Evolutionary conservation across 768 basidiomycete species (phyloP), one percentile per base, ranked within the genome.

Genomic region (Boletellus emodensis): DNA sequence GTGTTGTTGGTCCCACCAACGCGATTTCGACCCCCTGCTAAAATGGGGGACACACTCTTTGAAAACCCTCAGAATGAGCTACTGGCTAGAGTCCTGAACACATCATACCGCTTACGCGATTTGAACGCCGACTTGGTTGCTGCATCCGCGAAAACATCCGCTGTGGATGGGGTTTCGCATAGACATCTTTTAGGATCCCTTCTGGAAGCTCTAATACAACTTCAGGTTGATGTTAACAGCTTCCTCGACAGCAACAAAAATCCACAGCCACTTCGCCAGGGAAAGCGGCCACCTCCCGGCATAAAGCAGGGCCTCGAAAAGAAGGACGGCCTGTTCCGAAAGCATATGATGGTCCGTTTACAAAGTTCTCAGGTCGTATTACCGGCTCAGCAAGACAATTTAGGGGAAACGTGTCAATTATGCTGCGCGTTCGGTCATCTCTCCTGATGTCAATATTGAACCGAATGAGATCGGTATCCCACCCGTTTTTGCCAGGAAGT

Each of bases 351-450:
- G 96, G 94, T 93, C 51, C 49, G 79, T 68, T 22, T 44, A 47
- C 44, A 26, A 48, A 6, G 26, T 26, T 42, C 20, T 48, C 45
- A 36, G 32, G 3, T 44, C 8, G 41, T 9, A 22, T 40, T 24
- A 26, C 22, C 13, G 14, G 37, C 48, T 57, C 14, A 57, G 22
- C 30, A 44, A 36, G 15, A 35, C 22, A 6, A 39, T 44, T 28
- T 50, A 97, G 94, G 96, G 96, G 10, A 99, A 99, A 76, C 94
- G 96, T 63, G 96, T 99, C 54, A 98, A 99, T 69, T 96, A 95
- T 67, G 94, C 96, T 37, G 96, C 96, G 18, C 94, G 96, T 55
- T 99, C 96, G n/a, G 96, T 99, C 64, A 99, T 99, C 58, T 99
- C 96, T 15, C 96, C 96, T 11, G 96, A 99, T 64, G 90, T 97